These are phyloP conservation scores for Scedosporium minutisporum DNA, from an alignment of 2,329 filamentous ascomycete genomes.

Conservation along the genomic window DNA sequence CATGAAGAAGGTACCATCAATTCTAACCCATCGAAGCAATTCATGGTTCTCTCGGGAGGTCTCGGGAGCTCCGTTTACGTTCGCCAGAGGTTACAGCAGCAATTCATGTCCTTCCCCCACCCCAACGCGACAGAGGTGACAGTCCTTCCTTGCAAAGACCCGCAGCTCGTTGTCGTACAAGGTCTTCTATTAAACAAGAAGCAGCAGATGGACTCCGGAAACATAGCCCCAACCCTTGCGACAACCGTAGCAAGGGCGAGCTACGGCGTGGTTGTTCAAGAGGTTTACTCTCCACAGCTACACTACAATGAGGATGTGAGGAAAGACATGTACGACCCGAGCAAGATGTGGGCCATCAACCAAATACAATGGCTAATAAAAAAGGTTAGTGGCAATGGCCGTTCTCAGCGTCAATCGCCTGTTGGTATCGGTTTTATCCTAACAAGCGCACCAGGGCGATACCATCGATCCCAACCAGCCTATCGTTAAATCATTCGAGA, in stretches of 20 bases:
- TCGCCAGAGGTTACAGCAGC: constrained; percentile 29
- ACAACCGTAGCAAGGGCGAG: constrained; percentile 30
- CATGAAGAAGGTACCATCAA: not conserved
- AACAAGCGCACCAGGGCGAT: constrained; percentile 24
- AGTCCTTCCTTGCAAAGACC: constrained; percentile 36
- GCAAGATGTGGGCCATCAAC: constrained; percentile 27
- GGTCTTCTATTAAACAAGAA: constrained; percentile 41
- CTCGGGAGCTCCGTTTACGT: constrained; percentile 37
- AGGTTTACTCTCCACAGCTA: constrained; percentile 23
- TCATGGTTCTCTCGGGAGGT: constrained; percentile 34
- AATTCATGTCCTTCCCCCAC: constrained; percentile 22
- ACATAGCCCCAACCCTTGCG: constrained; percentile 28
- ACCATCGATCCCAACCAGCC: constrained; percentile 23
- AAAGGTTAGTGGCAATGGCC: constrained; percentile 18
- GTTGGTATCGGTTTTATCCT: not conserved
- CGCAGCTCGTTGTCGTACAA: constrained; percentile 45
- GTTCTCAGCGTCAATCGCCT: not conserved
- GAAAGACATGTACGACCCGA: constrained; percentile 21
- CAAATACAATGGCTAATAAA: constrained; percentile 33
- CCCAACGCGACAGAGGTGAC: constrained; percentile 24
- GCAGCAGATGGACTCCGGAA: constrained; percentile 32
- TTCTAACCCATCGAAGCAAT: constrained; percentile 18
- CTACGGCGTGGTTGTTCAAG: constrained; percentile 30
- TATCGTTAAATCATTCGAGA: constrained; percentile 24
- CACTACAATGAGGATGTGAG: constrained; percentile 26